A percentile compares a stretch with the other conserved stretches of the same genome.
These are phyloP conservation scores for Nidularia pulvinata DNA, from an alignment of 768 basidiomycete species.

Conservation along the genomic window DNA sequence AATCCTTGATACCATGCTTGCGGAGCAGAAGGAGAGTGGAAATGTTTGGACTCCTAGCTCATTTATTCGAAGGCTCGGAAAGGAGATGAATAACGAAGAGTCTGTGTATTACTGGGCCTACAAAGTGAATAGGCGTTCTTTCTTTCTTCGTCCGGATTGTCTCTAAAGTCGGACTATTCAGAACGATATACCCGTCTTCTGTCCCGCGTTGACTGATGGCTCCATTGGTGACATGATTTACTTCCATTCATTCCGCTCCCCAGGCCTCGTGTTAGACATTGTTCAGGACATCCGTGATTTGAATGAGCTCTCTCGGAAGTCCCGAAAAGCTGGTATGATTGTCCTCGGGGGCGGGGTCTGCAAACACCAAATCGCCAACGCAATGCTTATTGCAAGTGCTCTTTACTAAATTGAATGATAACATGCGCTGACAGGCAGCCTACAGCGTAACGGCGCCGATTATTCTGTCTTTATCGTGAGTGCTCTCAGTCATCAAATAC, in stretches of 20 bases:
- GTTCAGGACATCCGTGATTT: constrained; percentile 91
- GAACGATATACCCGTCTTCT: constrained; percentile 99
- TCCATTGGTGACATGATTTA: constrained; percentile 99
- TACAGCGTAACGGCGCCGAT: constrained; percentile 95
- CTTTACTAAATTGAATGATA: neutral
- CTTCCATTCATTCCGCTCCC: constrained; percentile 93
- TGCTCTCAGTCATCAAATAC: neutral
- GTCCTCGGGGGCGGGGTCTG: constrained; percentile 97
- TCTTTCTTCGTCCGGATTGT: neutral
- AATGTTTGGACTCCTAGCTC: constrained; percentile 90
- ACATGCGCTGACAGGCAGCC: constrained; percentile 2
- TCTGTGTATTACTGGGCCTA: constrained; percentile 99
- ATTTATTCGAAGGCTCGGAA: constrained; percentile 91
- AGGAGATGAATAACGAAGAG: constrained; percentile 96
- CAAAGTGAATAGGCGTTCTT: constrained; percentile 66
- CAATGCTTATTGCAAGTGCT: constrained; percentile 89
- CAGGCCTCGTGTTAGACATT: constrained; percentile 88
- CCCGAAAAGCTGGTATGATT: constrained; percentile 97
- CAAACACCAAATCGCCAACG: constrained; percentile 99
- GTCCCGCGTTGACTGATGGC: constrained; percentile 97
- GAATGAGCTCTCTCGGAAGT: constrained; percentile 87
- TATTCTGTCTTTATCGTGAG: constrained; percentile 93
- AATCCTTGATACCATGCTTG: constrained; percentile 87
- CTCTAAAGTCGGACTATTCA: constrained; percentile 31
- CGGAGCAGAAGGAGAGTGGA: constrained; percentile 76